Evolutionary conservation across 768 basidiomycete species (phyloP), one percentile per base, ranked within the genome.

Genomic region (Boletus bicolor): DNA sequence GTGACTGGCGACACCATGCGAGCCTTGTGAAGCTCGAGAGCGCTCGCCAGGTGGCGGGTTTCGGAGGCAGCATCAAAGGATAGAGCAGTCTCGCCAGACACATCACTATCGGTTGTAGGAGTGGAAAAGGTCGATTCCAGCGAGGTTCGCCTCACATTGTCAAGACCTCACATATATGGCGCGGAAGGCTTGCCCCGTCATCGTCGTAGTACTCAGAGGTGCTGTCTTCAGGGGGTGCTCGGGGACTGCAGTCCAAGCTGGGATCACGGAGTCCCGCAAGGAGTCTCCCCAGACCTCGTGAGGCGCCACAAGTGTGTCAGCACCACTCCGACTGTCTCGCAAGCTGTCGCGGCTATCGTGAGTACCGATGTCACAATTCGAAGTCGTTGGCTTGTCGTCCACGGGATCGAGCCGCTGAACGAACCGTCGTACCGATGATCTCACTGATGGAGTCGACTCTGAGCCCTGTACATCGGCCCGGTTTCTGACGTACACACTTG

Each of bases 231-330:
- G 49, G 52, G 6, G 57, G 28, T 5, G 38, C 2, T 1, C 36
- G 50, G 37, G 60, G 54, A 7, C 4, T 34, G 9, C 26, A 47
- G 15, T 68, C 53, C 35, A 65, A 3, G 10, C 12, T 5, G 39
- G 55, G 52, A 30, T 68, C 55, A 2, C 61, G 53, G 15, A 65
- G 58, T 12, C 55, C 54, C n/a, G 37, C 43, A 17, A 63, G 60
- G 3, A 65, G 41, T 26, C n/a, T 55, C 4, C 47, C 53, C 21
- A 3, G 9, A 7, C 50, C 4, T 44, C 53, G 9, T 50, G 30
- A 38, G 45, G 14, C 4, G 15, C 21, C 9, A 34, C 1, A 17
- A 26, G 21, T 9, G 9, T n/a, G 14, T 54, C 36, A n/a, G 6
- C 11, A 17, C 45, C 24, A 10, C 3, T n/a, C 30, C 36, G 15